Base-by-base conservation (phyloP, 73 alveolate species). In the Vitrella brassicaformis region DNA sequence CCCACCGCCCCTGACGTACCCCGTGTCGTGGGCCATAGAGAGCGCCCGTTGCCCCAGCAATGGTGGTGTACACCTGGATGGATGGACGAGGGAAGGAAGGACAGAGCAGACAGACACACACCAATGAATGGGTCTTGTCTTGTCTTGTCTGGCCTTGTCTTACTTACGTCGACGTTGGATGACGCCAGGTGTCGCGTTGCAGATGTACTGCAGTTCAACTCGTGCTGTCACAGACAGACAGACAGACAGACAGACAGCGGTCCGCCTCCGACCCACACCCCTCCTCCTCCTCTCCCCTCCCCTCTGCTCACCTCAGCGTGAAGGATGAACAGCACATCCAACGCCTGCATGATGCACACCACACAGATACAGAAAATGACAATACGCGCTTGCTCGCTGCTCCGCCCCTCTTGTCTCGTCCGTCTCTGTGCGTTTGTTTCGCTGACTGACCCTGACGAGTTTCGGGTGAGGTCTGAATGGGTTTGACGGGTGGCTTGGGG, bases 11-110 rank as follows among this genome's bases (percentile, higher is more conserved):
- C n/a, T n/a, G n/a, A n/a, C n/a, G n/a, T n/a, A n/a, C n/a, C 56
- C 97, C 97, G 75, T 91, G 97, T 73, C 86, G 78, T 28, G 95
- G 90, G 25, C 97, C 97, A 71, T 91, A 91, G 26, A 91, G 87
- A 47, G 97, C 96, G 47, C 94, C 91, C 31, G 91, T 92, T 18
- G 95, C 94, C 18, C 96, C 92, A 27, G 96, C 94, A 26, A 91
- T 78, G 31, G 90, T 71, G 25, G 93, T 90, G 73, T 90, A 91
- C 68, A 91, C 56, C 56, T 39, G 56, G 22, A 14, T 4, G 56
- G 22, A 39, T 4, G 56, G 22, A 39, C 22, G 56, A 39, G 14
- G 56, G 14, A 39, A 39, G 56, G 14, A 39, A 39, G 56, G 22
- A 39, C 4, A 39, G 56, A 39, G 56, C 22, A 39, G 56, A 39